phyloP scores from a whole-genome alignment of 2,329 filamentous ascomycete species.

The Diaporthe caulivora region DNA sequence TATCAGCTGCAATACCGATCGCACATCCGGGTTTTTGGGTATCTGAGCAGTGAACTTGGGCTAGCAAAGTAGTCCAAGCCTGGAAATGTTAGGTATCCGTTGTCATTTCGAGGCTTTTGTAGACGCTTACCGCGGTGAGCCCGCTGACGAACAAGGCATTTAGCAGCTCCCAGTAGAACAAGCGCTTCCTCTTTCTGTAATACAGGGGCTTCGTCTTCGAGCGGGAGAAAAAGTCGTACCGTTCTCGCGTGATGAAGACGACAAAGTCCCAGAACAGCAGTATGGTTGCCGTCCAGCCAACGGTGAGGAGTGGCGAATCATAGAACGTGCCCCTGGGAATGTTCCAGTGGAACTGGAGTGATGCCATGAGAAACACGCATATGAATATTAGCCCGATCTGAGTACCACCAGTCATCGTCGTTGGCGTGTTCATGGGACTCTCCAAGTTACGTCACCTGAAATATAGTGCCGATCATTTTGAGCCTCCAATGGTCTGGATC shows the following conservation, averaged over 20 bases:
- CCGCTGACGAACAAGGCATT: not conserved
- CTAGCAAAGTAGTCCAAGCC: not conserved
- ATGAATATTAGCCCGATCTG: not conserved
- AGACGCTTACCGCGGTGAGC: not conserved
- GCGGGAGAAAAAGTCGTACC: not conserved
- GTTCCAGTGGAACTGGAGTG: not conserved
- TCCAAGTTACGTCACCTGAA: not conserved
- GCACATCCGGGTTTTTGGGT: not conserved
- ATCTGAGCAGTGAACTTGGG: not conserved
- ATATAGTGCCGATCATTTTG: fast-evolving
- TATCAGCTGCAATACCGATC: not conserved
- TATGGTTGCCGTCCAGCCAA: not conserved
- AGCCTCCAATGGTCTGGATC: not conserved
- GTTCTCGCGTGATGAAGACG: not conserved
- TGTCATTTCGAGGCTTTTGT: fast-evolving
- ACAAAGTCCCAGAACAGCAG: not conserved
- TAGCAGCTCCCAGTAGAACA: not conserved
- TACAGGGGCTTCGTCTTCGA: too few species aligned
- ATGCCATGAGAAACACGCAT: not conserved
- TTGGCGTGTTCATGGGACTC: fast-evolving
- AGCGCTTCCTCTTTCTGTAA: not conserved
- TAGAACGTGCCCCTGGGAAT: not conserved
- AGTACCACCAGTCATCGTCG: not conserved
- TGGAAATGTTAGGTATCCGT: not conserved
- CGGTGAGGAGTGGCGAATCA: not conserved